Percentiles rank a stretch among this genome's conserved stretches.
Evolutionary conservation across 192 early-diverging fungal genomes (phyloP).

Genomic region (Mortierella claussenii): DNA sequence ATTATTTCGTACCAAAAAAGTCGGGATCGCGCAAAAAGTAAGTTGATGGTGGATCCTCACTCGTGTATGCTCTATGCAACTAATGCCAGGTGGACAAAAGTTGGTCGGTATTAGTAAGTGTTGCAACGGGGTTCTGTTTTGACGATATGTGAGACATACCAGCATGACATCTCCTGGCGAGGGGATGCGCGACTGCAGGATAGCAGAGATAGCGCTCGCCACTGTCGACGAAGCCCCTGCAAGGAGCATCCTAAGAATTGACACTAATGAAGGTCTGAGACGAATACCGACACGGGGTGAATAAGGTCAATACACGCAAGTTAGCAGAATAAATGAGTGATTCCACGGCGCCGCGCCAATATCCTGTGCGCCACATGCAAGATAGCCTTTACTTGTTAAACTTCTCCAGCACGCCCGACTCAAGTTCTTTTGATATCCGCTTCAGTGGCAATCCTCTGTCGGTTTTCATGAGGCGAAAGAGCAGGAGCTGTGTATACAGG

Average conservation of each 20-base stretch:
- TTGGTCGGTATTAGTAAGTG: no score
- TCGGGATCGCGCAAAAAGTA: conserved; percentile 52
- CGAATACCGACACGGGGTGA: background rate
- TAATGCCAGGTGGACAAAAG: no score
- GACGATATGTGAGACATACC: conserved; percentile 51
- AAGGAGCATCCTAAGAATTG: conserved; percentile 50
- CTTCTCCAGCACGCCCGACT: conserved; percentile 52
- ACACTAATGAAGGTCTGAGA: conserved; percentile 22
- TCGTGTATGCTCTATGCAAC: conserved; percentile 60
- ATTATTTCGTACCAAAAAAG: conserved; percentile 40
- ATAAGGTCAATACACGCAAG: background rate
- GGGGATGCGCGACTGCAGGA: conserved; percentile 48
- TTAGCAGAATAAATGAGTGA: background rate
- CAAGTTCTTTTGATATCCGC: conserved; percentile 61
- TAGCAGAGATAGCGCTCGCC: conserved; percentile 56
- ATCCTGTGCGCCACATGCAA: no score
- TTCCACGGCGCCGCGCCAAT: no score
- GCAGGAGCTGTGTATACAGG: conserved; percentile 59
- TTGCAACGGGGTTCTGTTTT: no score
- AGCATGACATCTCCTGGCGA: conserved; percentile 68
- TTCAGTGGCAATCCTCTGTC: conserved; percentile 53
- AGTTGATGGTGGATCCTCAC: conserved; percentile 54
- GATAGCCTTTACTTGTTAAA: conserved; percentile 61
- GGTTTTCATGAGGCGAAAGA: conserved; percentile 57
- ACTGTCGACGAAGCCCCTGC: conserved; percentile 52